Conservation (phyloP, 1,284 basidiomycete species). For the Cryptococcus wingfieldii region DNA sequence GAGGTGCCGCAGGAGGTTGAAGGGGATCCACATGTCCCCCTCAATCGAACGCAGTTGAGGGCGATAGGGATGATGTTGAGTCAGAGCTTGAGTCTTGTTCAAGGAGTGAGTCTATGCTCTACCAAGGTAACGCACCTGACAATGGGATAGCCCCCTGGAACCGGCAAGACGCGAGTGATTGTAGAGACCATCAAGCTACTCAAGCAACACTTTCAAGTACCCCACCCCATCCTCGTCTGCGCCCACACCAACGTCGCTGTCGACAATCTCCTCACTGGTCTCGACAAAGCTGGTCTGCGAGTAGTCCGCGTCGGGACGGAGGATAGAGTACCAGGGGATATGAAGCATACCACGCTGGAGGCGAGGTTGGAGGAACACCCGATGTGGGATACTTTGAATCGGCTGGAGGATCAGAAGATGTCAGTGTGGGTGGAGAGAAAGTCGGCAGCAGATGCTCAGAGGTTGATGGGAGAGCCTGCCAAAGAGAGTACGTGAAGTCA, state of each 20-base stretch:
- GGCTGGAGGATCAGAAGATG: slow-evolving; percentile 9
- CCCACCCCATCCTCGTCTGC: slow-evolving; percentile 78
- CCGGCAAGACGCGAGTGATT: slow-evolving; percentile 86
- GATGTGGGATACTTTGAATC: slow-evolving; percentile 48
- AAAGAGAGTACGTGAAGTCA: background rate
- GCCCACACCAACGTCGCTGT: slow-evolving; percentile 93
- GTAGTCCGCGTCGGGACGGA: slow-evolving; percentile 71
- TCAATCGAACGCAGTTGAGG: slow-evolving; percentile 74
- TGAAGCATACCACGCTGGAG: slow-evolving; percentile 63
- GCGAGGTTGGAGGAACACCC: slow-evolving; percentile 63
- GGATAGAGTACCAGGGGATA: slow-evolving; percentile 59
- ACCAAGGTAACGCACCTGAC: background rate
- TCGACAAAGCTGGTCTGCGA: slow-evolving; percentile 57
- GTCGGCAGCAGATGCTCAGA: background rate
- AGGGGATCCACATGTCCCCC: slow-evolving; percentile 69
- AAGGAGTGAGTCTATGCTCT: slow-evolving; percentile 62
- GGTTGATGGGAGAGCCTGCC: background rate
- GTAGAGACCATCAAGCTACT: slow-evolving; percentile 77
- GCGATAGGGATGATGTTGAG: slow-evolving; percentile 85
- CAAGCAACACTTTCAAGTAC: slow-evolving; percentile 76
- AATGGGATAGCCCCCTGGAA: slow-evolving; percentile 74
- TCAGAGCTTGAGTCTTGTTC: slow-evolving; percentile 72
- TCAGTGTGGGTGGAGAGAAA: too few species aligned
- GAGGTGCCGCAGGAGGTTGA: slow-evolving; percentile 61
- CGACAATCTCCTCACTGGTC: slow-evolving; percentile 82